Evolutionary conservation across 1,284 basidiomycete genomes (phyloP), one percentile per base, ranked within the genome.

Genomic region (Tetrapyrgos nigripes): DNA sequence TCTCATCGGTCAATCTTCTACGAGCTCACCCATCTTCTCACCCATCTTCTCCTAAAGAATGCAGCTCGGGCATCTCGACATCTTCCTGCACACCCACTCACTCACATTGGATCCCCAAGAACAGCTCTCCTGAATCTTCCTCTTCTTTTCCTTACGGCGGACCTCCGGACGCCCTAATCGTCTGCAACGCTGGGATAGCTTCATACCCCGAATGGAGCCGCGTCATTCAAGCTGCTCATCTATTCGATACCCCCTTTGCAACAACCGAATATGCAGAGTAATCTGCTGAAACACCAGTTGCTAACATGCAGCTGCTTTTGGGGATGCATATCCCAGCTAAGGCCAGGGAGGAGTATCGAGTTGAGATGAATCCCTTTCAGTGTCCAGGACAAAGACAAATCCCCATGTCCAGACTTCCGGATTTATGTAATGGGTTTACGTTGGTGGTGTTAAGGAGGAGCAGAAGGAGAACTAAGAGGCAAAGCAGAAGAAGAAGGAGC

Each of bases 341-440:
- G 44, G 66, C 56, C n/a, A 37, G 50, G 26, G 64, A 70, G 50
- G 55, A 72, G 48, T 76, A 78, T 40, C 58, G 62, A 19, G 64
- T 78, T 43, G 66, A 66, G 26, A 60, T 77, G 8, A 77, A 77
- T 62, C 75, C 76, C 1, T 77, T 77, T 60, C 76, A 77, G 46
- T 63, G 68, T 27, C 76, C 77, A 0, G 76, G 76, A 24, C 77
- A 79, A 66, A 66, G 74, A n/a, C 60, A 64, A 23, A 61, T 76
- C 0, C 60, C 68, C 31, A 14, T 33, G 14, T 8, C 14, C 14
- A 8, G 31, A 8, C 8, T 33, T 8, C 31, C 31, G 14, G 14
- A 33, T 14, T 8, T 33, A 14, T 8, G 8, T 14, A 33, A 33
- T 33, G 31, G 31, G 8, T 33, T 33, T 33, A 33, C 31, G 8